These are phyloP conservation scores for Diaporthe aspalathi DNA, from an alignment of 2,329 filamentous ascomycete species.

Conservation along the genomic window DNA sequence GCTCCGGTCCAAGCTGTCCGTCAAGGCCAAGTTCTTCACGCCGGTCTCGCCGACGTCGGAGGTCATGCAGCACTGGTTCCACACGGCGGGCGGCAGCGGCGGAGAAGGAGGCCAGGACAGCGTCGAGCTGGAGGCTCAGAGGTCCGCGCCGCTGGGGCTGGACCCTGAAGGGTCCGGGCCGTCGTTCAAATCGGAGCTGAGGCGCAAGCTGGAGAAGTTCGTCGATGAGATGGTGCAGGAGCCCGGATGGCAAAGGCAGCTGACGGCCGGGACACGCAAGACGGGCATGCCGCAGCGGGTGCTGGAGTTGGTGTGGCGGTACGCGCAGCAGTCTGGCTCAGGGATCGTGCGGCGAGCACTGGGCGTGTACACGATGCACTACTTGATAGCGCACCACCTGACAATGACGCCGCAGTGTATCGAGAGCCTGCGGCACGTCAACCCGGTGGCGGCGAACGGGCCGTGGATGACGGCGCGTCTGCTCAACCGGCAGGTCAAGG, in stretches of 20 bases:
- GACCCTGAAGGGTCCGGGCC: constrained; percentile 52
- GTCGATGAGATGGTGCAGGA: constrained; percentile 61
- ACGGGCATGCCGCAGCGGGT: constrained; percentile 60
- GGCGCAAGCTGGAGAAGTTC: constrained; percentile 60
- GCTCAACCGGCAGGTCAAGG: constrained; percentile 67
- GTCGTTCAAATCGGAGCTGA: constrained; percentile 58
- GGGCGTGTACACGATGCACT: constrained; percentile 67
- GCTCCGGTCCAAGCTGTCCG: constrained; percentile 58
- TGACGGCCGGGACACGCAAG: constrained; percentile 57
- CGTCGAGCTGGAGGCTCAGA: constrained; percentile 55
- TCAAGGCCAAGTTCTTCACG: constrained; percentile 65
- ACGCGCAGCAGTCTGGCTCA: constrained; percentile 58
- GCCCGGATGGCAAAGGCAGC: constrained; percentile 59
- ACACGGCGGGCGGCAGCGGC: constrained; percentile 48
- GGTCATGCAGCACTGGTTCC: constrained; percentile 63
- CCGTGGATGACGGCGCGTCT: constrained; percentile 63
- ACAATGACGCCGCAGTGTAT: constrained; percentile 61
- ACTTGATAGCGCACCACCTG: constrained; percentile 66
- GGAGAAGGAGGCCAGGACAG: constrained; percentile 27
- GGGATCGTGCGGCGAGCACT: constrained; percentile 65
- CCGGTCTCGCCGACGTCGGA: constrained; percentile 56
- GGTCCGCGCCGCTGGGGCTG: constrained; percentile 63
- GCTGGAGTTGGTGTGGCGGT: constrained; percentile 60
- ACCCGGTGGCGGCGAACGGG: constrained; percentile 57
- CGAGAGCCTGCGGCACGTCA: constrained; percentile 53